Conservation (phyloP, 2,329 filamentous ascomycete genomes). For the Camillea tinctor region DNA sequence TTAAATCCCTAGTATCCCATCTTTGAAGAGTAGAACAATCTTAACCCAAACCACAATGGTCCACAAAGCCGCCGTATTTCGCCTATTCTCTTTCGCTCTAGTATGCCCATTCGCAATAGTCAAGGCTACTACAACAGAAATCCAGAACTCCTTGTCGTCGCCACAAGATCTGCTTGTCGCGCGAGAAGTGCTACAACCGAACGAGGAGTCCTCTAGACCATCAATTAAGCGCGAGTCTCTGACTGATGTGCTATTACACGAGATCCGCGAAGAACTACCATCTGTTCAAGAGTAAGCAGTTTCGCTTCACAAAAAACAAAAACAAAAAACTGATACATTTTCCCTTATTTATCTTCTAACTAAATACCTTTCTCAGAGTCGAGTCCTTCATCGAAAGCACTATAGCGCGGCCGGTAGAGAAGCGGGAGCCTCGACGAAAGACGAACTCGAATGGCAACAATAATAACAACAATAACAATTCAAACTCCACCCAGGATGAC, state of each 20-base stretch:
- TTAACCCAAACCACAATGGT: not conserved
- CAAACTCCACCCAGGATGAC: not conserved
- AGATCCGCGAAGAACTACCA: not conserved
- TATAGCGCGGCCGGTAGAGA: not conserved
- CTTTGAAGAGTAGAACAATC: no score
- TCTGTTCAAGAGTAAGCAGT: not conserved
- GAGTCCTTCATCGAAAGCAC: not conserved
- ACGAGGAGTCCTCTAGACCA: not conserved
- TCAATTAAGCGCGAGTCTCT: not conserved
- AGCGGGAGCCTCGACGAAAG: not conserved
- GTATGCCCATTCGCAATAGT: not conserved
- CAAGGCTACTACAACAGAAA: not conserved
- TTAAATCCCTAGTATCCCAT: not conserved
- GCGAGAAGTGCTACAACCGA: not conserved
- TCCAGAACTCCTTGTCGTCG: not conserved
- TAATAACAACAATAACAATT: not conserved
- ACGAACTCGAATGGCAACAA: not conserved
- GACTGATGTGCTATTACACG: not conserved
- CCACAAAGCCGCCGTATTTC: not conserved
- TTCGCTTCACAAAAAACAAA: not conserved
- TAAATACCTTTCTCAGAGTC: not conserved
- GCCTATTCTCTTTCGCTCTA: not conserved
- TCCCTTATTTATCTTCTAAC: not conserved
- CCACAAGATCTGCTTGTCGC: not conserved
- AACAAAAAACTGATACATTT: no score